Base-by-base conservation (phyloP, 805 yeast genomes). In the Wickerhamiella lipophila region DNA sequence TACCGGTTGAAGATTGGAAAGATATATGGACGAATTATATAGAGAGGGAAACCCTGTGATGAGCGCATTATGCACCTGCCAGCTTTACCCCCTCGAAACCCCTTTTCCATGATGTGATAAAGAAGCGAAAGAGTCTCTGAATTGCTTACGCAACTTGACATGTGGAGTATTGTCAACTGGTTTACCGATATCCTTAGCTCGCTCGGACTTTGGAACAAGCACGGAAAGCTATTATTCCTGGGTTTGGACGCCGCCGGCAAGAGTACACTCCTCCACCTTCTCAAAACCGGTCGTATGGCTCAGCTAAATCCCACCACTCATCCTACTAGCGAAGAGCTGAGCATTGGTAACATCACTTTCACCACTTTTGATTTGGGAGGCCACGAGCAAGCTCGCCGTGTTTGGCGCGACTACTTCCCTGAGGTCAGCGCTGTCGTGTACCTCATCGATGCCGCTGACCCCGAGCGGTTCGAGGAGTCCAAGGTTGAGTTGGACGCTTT, bases 371-470 rank as follows among this genome's bases (percentile, higher is more conserved):
- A 92, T 67, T 75, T 92, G 59, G 99, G 99, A 68, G 99, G 99
- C 40, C 99, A 92, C 72, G 81, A 78, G 67, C 96, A 89, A 70
- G 97, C 99, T 45, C 88, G 99, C 71, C 86, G 98, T 70, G 79
- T 92, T 64, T 92, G 99, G 99, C 88, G 88, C 65, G 97, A 92
- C 67, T 92, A 92, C 68, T 92, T 92, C 81, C 99, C 99, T 52
- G 99, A 92, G 70, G 99, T 92, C 45, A 84, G 87, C 67, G 98
- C 96, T 50, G 92, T 92, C 57, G 97, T 92, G 27, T 92, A 83
- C 67, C 73, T 92, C 52, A 96, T 92, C 27, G 99, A 92, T 66
- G 94, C 95, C 50, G 97, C 97, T 49, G 98, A 92, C 64, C 81
- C 92, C 34, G 95, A 81, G 65, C 82, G 99, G 68, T 83, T 92